These are phyloP conservation scores for Phialophora verrucosa DNA, from an alignment of 2,329 filamentous ascomycete species.

Conservation along the genomic window DNA sequence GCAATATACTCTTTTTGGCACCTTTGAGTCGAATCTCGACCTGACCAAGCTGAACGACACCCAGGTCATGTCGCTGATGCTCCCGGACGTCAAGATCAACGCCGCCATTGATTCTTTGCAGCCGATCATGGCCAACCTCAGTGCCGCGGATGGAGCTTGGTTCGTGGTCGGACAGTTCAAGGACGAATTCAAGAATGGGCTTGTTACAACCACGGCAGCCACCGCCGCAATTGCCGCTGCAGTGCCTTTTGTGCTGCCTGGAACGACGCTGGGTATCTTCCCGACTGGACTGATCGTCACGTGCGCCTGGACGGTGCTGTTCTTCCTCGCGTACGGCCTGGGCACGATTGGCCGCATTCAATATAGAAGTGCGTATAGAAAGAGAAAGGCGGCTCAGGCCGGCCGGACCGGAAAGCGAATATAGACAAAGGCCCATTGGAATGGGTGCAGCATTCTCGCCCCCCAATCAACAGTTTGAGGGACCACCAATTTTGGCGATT, in stretches of 20 bases:
- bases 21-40: conserved; percentile 40
- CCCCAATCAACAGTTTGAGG: not conserved
- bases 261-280: conserved; percentile 43
- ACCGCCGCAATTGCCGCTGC: conserved; percentile 39
- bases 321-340: conserved; percentile 43
- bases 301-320: conserved; percentile 43
- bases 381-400: conserved; percentile 36
- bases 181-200: conserved; percentile 32
- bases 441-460: not conserved
- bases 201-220: conserved; percentile 38
- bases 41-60: conserved; percentile 41
- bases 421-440: conserved; percentile 22
- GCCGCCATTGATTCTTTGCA: conserved; percentile 33
- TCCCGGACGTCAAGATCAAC: conserved; percentile 45
- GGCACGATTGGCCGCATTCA: conserved; percentile 45
- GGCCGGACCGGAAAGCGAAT: conserved; percentile 35
- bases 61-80: conserved; percentile 44
- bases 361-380: conserved; percentile 44
- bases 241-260: conserved; percentile 44
- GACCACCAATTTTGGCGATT: not conserved
- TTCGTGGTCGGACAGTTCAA: conserved; percentile 46
- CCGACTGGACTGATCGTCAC: conserved; percentile 45
- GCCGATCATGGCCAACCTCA: conserved; percentile 42
- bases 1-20: conserved; percentile 45
- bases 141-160: conserved; percentile 44